Evolutionary conservation across 495 filamentous ascomycete species (phyloP), one percentile per base, ranked within the genome.

Genomic region (Podospora didyma): DNA sequence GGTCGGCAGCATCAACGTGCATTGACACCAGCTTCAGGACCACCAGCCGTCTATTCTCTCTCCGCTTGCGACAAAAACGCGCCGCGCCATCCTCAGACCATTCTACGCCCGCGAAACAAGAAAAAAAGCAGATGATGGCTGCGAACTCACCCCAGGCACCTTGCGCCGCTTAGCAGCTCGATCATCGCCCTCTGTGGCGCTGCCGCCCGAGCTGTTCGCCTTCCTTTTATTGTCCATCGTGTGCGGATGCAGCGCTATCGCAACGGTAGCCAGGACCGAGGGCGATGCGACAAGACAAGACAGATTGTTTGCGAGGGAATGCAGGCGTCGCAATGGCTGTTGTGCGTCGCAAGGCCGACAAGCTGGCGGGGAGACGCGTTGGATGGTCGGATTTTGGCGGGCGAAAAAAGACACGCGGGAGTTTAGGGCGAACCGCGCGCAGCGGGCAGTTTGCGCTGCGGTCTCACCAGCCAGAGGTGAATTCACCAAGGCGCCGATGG

Each of bases 151-250:
- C 28, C 65, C 63, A 20, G 67, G 65, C 58, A 80, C 54, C 35
- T 66, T 86, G 60, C 77, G 78, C 52, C 82, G 75, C 76, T 90
- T 90, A 45, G 79, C 71, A 62, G 79, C 79, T 59, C 83, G 81
- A 54, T 84, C 82, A 31, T 83, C 78, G 46, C 66, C 53, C 26
- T 82, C 76, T 22, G 70, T 71, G 31, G 52, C 58, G 46, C 62
- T 67, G 46, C 68, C 69, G 46, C 68, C 67, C 16, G 74, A 67
- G 56, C 73, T 69, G 53, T 66, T 69, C 22, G 79, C 79, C 67
- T 88, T 89, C 51, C 88, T 82, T 77, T 89, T 91, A 56, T 79
- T 79, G 54, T 84, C 85, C 86, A 89, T 89, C 44, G 61, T 54
- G 50, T 47, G 41, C 41, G 19, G 54, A 53, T 55, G 56, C 49